phyloP scores from a whole-genome alignment of 2,329 filamentous ascomycete species.

The Curvularia spicifera region DNA sequence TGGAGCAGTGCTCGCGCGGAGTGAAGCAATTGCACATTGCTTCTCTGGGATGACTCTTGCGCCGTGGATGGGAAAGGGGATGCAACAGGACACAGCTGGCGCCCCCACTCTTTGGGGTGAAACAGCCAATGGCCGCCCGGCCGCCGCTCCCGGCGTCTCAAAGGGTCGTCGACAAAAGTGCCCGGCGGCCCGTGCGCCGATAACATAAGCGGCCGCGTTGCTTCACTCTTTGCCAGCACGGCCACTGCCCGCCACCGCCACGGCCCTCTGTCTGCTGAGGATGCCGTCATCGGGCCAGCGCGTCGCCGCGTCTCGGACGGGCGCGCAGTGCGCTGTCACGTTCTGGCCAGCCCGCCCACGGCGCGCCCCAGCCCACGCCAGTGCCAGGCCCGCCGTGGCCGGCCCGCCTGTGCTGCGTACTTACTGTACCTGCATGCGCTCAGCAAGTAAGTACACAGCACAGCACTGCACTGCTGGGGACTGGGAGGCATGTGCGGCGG shows the following conservation, averaged over 20 bases:
- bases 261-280: slow-evolving; percentile 3
- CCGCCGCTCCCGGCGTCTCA: slow-evolving; percentile 43
- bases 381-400: background rate
- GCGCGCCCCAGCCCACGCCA: too few species aligned
- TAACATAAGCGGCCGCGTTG: slow-evolving; percentile 32
- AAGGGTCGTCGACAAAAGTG: slow-evolving; percentile 30
- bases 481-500: slow-evolving; percentile 6
- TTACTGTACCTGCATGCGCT: too few species aligned
- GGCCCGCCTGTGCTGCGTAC: background rate
- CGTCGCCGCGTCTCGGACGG: slow-evolving; percentile 26
- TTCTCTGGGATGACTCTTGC: slow-evolving; percentile 33
- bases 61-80: slow-evolving; percentile 40
- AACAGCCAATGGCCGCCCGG: slow-evolving; percentile 37
- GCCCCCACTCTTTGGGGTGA: slow-evolving; percentile 30
- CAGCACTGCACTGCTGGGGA: too few species aligned
- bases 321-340: slow-evolving; percentile 15
- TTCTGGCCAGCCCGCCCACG: slow-evolving; percentile 18
- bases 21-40: slow-evolving; percentile 42
- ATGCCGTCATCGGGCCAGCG: slow-evolving; percentile 25
- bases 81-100: slow-evolving; percentile 32
- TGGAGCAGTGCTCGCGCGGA: slow-evolving; percentile 36
- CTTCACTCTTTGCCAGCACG: slow-evolving; percentile 27
- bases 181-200: slow-evolving; percentile 27
- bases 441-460: too few species aligned
- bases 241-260: slow-evolving; percentile 12